Percentiles rank a stretch among this genome's conserved stretches.
phyloP scores from a whole-genome alignment of 192 early-diverging fungal species.

The Rhizoclosmatium sp. region DNA sequence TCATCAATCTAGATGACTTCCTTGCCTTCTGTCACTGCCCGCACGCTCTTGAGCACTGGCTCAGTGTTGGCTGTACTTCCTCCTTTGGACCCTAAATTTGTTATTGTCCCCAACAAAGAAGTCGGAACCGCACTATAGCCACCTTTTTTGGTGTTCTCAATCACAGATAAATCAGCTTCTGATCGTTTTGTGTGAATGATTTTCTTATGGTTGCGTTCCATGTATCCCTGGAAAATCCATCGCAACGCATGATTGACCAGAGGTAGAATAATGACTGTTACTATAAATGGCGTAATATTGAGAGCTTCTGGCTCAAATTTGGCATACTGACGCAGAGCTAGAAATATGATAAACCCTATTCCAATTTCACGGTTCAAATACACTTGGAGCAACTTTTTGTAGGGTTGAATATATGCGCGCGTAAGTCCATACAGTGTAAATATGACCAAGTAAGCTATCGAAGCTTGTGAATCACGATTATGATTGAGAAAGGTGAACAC shows the following conservation, averaged over 20 bases:
- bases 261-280: constrained; percentile 14
- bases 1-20: too few species aligned
- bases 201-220: background rate
- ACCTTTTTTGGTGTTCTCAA: too few species aligned
- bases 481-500: constrained; percentile 31
- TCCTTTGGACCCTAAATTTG: too few species aligned
- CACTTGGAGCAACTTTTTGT: constrained; percentile 23
- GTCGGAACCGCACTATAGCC: too few species aligned
- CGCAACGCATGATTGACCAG: constrained; percentile 9
- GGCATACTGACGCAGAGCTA: constrained; percentile 21
- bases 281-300: background rate
- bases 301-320: background rate
- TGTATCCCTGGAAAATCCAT: constrained; percentile 8
- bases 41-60: too few species aligned
- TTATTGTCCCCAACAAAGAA: too few species aligned
- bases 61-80: too few species aligned
- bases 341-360: constrained; percentile 23
- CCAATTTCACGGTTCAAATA: constrained; percentile 38
- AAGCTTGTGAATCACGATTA: background rate
- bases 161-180: too few species aligned
- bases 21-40: too few species aligned
- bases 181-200: too few species aligned
- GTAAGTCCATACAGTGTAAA: constrained; percentile 4
- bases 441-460: background rate
- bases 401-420: constrained; percentile 37